phyloP scores from a whole-genome alignment of 2,329 filamentous ascomycete species.

The Fusarium mexicanum region DNA sequence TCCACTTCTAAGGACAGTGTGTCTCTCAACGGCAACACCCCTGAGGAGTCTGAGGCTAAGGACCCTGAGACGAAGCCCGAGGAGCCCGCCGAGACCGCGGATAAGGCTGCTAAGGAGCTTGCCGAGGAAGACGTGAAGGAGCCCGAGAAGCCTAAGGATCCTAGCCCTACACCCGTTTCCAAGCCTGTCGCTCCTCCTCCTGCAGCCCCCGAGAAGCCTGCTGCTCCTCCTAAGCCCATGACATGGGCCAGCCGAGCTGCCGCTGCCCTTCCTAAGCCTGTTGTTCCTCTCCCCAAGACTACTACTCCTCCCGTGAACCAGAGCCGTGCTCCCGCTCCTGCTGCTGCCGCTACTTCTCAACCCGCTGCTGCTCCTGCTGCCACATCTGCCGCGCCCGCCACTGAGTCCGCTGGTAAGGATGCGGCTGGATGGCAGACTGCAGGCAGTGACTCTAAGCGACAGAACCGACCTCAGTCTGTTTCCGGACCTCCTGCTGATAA shows the following conservation, averaged over 20 bases:
- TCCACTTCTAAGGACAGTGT: conserved; percentile 50
- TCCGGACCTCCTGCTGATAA: conserved; percentile 71
- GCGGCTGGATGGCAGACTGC: conserved; percentile 82
- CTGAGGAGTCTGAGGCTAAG: conserved; percentile 51
- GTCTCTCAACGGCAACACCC: conserved; percentile 46
- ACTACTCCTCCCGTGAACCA: conserved; percentile 62
- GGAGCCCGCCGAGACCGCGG: conserved; percentile 52
- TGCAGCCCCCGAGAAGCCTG: conserved; percentile 57
- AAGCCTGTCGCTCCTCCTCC: conserved; percentile 39
- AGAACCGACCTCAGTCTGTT: conserved; percentile 76
- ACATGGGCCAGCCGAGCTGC: conserved; percentile 78
- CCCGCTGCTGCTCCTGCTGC: conserved; percentile 53
- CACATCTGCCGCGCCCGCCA: conserved; percentile 49
- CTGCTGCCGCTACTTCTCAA: conserved; percentile 46
- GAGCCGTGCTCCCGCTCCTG: conserved; percentile 62
- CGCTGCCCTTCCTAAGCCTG: conserved; percentile 65
- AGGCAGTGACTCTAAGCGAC: conserved; percentile 83
- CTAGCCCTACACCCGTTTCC: conserved; percentile 62
- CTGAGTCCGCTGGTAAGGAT: conserved; percentile 62
- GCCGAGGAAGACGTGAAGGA: conserved; percentile 66
- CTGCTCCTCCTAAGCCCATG: conserved; percentile 66
- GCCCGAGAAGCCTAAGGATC: conserved; percentile 74
- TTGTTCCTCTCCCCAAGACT: conserved; percentile 67
- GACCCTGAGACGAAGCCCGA: conserved; percentile 51
- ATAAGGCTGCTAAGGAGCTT: conserved; percentile 62